Conservation (phyloP, 225 moss, liverwort and hornwort genomes). For the Pleurozium schreberi region DNA sequence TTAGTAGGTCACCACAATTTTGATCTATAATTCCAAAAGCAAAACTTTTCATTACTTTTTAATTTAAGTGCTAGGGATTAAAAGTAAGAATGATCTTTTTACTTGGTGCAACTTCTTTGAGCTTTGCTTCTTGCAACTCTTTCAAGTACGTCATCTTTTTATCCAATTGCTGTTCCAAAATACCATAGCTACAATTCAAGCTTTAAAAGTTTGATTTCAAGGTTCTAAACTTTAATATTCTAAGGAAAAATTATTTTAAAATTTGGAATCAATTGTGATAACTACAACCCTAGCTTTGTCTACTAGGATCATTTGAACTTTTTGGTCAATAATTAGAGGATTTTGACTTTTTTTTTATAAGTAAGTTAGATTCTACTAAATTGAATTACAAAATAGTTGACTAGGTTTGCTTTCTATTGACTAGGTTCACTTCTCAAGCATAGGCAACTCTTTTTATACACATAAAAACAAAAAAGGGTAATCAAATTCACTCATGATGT, state of each 20-base stretch:
- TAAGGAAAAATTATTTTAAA: neutral
- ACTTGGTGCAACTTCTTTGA: neutral
- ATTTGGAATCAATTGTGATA: neutral
- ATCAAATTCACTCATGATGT: neutral
- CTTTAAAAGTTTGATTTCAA: neutral
- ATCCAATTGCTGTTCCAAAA: neutral
- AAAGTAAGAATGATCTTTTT: neutral
- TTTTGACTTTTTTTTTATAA: too few relatives aligned
- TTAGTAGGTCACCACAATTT: neutral
- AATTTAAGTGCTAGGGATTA: neutral
- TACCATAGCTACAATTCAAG: neutral
- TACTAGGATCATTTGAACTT: neutral
- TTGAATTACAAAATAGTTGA: neutral
- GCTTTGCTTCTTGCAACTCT: neutral
- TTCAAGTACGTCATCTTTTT: neutral
- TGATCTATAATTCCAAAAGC: neutral
- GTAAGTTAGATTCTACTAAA: neutral
- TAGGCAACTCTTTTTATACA: neutral
- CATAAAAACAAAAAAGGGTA: neutral
- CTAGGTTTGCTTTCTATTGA: neutral
- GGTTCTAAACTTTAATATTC: too few relatives aligned
- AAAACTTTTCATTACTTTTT: neutral
- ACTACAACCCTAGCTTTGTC: neutral
- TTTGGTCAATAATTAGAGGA: rapidly evolving
- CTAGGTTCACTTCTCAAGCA: rapidly evolving